Evolutionary conservation across 257 asterid species (phyloP), one percentile per base, ranked within the genome.

Genomic region (Solanum sparsipilum): DNA sequence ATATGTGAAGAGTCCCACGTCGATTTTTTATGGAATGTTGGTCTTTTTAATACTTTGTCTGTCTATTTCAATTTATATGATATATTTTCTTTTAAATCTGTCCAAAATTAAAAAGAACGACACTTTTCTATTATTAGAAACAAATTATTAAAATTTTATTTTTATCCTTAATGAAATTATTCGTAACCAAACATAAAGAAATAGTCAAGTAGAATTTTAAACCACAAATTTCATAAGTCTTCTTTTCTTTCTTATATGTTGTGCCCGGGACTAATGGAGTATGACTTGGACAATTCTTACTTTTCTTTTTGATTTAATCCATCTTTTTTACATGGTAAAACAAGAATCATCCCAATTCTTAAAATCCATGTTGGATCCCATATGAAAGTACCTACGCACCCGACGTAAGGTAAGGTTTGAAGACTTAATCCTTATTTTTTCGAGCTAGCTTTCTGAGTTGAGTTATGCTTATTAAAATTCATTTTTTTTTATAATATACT

Each of bases 391-490:
- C 6, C 13, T n/a, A 63, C 6, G 15, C 29, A 23, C 7, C 15
- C 12, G 15, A 63, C 3, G 3, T 23, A n/a, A 63, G 13, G 4
- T 21, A 7, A 11, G 16, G 71, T 63, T 11, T 9, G 16, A 63
- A 63, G 16, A 63, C 7, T 4, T 3, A 10, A 63, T n/a, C 3
- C 16, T 63, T 63, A 63, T n/a, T 63, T 63, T 44, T n/a, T 63
- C 3, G 7, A n/a, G 1, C 1, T n/a, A 4, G 3, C 8, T 63
- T 63, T 63, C 1, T 9, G 3, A 1, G 1, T n/a, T 63, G 6
- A 63, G 0, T 63, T 63, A 23, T 9, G 13, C 6, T 11, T 2
- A 63, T n/a, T 0, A 9, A 4, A n/a, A n/a, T 23, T 0, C 16
- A 63, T 23, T 63, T 63, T 9, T 8, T 60, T 60, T 10, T 23